Percentiles rank a stretch among this genome's conserved stretches.
Conservation (phyloP, 441 rosid genomes). For the Erodium chrysanthum region DNA sequence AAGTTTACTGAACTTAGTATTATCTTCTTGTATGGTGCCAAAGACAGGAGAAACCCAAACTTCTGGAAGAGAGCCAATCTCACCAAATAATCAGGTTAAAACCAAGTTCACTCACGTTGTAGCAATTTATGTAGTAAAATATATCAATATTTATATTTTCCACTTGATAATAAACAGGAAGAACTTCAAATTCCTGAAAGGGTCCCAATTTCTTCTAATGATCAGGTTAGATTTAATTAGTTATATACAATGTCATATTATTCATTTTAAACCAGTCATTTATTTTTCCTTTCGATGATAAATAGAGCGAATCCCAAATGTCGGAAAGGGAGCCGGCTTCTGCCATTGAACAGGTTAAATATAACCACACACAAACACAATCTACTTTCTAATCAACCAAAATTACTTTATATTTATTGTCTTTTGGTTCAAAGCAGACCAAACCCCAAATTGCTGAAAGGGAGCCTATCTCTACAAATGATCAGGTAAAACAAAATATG, state of each 20-base stretch:
- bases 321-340: not conserved
- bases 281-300: not conserved
- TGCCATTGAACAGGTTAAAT: constrained; percentile 1
- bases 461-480: not conserved
- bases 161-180: not conserved
- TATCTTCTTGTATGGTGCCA: not conserved
- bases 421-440: not conserved
- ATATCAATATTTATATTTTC: not conserved
- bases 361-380: not conserved
- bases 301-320: not conserved
- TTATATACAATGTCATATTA: not conserved
- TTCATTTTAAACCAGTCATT: not conserved
- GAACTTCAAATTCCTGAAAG: not conserved
- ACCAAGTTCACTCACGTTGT: not conserved
- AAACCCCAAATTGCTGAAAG: not conserved
- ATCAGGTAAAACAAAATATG: not conserved
- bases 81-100: not conserved
- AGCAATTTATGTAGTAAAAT: not conserved
- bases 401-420: not conserved
- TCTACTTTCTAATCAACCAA: not conserved
- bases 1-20: not conserved
- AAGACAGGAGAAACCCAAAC: constrained; percentile 2
- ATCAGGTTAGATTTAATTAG: not conserved
- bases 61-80: constrained; percentile 4
- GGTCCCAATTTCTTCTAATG: not conserved